Percentiles rank a stretch among this genome's conserved stretches.
These are phyloP conservation scores for Kodamaea sagamina DNA, from an alignment of 805 yeast species.

Conservation along the genomic window DNA sequence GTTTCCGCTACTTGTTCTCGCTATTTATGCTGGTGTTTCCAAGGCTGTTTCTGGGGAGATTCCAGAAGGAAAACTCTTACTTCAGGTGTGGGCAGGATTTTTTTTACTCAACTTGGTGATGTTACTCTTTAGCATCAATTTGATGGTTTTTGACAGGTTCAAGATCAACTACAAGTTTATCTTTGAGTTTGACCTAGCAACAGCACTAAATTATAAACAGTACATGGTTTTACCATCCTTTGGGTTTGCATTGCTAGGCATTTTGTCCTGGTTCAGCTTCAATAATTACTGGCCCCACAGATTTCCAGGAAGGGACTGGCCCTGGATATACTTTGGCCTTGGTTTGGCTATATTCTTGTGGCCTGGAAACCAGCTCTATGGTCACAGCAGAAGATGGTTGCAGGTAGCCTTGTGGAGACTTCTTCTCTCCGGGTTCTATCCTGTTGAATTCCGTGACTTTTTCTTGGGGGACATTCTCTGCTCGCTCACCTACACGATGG, in stretches of 20 bases:
- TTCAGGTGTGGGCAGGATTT: slow-evolving; percentile 95
- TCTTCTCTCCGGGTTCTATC: slow-evolving; percentile 79
- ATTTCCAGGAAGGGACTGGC: slow-evolving; percentile 72
- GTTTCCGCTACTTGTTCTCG: slow-evolving; percentile 64
- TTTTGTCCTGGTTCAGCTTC: slow-evolving; percentile 78
- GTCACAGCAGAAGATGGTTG: slow-evolving; percentile 77
- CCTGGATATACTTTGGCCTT: slow-evolving; percentile 71
- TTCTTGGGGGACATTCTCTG: slow-evolving; percentile 89
- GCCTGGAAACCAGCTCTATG: slow-evolving; percentile 61
- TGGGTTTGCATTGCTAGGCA: slow-evolving; percentile 53
- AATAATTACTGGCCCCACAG: slow-evolving; percentile 60
- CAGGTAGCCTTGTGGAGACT: slow-evolving; percentile 70
- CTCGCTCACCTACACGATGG: slow-evolving; percentile 83
- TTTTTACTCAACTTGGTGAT: slow-evolving; percentile 62
- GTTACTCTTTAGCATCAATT: slow-evolving; percentile 64
- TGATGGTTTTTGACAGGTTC: slow-evolving; percentile 68
- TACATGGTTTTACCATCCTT: slow-evolving; percentile 65
- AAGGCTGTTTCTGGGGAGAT: slow-evolving; percentile 38
- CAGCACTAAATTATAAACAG: slow-evolving; percentile 65
- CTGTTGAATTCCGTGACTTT: slow-evolving; percentile 94
- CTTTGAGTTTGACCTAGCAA: slow-evolving; percentile 78
- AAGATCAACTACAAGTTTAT: slow-evolving; percentile 90
- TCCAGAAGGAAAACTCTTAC: slow-evolving; percentile 58
- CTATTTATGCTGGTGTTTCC: slow-evolving; percentile 53
- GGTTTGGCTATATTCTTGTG: slow-evolving; percentile 50